Base-by-base conservation (phyloP, 345 rosid species). In the Populus tremula region DNA sequence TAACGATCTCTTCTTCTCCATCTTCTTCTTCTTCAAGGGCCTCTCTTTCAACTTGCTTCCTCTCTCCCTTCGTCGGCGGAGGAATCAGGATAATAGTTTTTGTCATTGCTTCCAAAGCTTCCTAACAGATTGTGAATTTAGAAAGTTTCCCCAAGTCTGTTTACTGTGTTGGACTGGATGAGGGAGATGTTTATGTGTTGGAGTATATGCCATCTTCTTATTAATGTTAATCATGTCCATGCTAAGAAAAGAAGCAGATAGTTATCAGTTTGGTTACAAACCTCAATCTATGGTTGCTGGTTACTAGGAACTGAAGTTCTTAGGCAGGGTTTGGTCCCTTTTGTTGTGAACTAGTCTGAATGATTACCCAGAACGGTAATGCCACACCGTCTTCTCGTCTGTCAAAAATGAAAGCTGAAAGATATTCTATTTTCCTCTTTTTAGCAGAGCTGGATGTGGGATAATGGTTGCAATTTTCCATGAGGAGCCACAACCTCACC, bases 31-130 rank as follows among this genome's bases (percentile, higher is more conserved):
- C 88, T 14, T 59, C 78, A 64, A 75, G 79, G 74, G 87, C 87
- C 70, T 89, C 91, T 69, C 90, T 91, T 59, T 85, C 89, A 21
- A 80, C 90, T 76, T 82, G 78, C 62, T 84, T 82, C 76, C 72
- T 87, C 62, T 86, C 92, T 25, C 72, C 88, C 64, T 88, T 74
- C 72, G 62, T 82, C 33, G 78, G 78, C 70, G 88, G 92, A 29
- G 87, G 94, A 88, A 78, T 76, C 81, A 79, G 36, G 41, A 67
- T 5, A 36, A 33, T 67, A 9, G 23, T 5, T 67, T 67, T 67
- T 35, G 13, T 35, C 21, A 20, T 35, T 18, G 41, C n/a, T 18
- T 67, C 41, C 39, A 35, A 14, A 67, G 23, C 45, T 14, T 4
- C 41, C 5, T 29, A 18, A 67, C n/a, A 33, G n/a, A 31, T 31